Conservation (phyloP, 352 stramenopile species). For the Phytopythium ostracodes region DNA sequence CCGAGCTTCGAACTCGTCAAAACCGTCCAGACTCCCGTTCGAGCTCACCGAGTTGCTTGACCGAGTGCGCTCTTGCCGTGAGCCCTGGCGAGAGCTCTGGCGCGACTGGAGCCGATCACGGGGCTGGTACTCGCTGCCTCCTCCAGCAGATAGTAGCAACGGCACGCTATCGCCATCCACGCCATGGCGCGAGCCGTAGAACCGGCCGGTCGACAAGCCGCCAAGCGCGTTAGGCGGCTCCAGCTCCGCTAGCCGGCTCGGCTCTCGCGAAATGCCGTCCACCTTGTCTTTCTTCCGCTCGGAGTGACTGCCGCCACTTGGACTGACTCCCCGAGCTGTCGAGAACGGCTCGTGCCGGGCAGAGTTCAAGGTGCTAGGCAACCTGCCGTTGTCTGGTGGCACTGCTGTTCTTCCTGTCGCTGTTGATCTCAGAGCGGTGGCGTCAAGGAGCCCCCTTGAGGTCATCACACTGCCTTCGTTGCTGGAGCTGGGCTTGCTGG, state of each 20-base stretch:
- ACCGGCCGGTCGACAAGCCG: neutral
- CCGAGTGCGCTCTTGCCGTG: constrained; percentile 18
- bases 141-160: constrained; percentile 16
- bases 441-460: neutral
- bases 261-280: neutral
- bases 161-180: constrained; percentile 11
- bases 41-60: neutral
- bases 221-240: neutral
- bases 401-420: constrained; percentile 9
- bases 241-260: neutral
- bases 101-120: constrained; percentile 73
- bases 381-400: constrained; percentile 17
- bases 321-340: neutral
- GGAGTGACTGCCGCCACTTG: neutral
- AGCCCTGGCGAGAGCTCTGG: constrained; percentile 61
- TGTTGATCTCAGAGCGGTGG: neutral
- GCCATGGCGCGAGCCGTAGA: constrained; percentile 10
- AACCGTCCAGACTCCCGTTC: constrained; percentile 14
- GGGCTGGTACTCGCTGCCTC: constrained; percentile 49
- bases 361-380: constrained; percentile 25
- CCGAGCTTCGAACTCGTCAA: constrained; percentile 44
- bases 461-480: constrained; percentile 17
- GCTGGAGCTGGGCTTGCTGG: constrained; percentile 20
- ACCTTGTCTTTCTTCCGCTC: constrained; percentile 1
- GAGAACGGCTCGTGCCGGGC: constrained; percentile 5